Evolutionary conservation across 352 stramenopile species (phyloP), one percentile per base, ranked within the genome.

Genomic region (Pythium brachiatum): DNA sequence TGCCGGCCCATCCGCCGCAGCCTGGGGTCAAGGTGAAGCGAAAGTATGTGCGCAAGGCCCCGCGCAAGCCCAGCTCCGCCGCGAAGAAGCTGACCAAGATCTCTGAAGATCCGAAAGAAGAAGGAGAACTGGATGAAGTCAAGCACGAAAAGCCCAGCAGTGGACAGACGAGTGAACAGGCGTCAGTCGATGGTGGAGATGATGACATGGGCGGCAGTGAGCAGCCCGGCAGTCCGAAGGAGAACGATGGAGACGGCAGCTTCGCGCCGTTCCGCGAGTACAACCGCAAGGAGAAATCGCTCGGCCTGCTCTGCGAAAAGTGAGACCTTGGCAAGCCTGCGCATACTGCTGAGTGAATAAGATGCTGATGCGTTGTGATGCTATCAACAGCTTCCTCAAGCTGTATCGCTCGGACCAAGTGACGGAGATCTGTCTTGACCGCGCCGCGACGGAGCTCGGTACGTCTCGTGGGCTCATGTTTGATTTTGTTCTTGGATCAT

Each of bases 261-360:
- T 90, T 86, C 57, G 81, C 89, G 39, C 82, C 82, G 7, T 93
- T 88, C 60, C 76, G 83, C 62, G 83, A 93, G 70, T 95, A 95
- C 76, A 95, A 89, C 60, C 82, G 86, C 50, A 95, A 95, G 69
- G 82, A 95, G 32, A 95, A 95, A 43, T 95, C 86, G 4, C 78
- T 95, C 5, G 86, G 86, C 2, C 55, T 95, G 54, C 71, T 95
- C 6, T 93, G 83, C 65, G 86, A 93, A 75, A 95, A 95, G 86
- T 95, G 70, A 60, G 79, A 80, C 8, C 44, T 36, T 7, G n/a
- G n/a, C n/a, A n/a, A n/a, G n/a, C n/a, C n/a, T n/a, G n/a, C n/a
- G n/a, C 9, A 2, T 21, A 16, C 31, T 43, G 8, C 43, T 16
- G n/a, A 43, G 32, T 21, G 9, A 8, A 2, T 56, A 31, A 21